Conservation (phyloP, 139 green algal species). For the Nannochloris sp. region DNA sequence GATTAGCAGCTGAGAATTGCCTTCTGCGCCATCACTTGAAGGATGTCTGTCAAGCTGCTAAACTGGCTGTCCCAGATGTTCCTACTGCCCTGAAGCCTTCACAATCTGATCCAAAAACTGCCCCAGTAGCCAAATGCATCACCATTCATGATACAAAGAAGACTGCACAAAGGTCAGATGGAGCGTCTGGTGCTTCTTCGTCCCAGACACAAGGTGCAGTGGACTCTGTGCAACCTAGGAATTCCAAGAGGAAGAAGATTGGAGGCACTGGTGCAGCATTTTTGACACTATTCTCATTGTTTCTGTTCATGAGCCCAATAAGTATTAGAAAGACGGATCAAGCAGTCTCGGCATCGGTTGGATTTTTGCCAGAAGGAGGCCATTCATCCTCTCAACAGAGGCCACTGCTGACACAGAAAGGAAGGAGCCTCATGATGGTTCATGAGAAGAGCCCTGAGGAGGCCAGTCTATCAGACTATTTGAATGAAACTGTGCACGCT, state of each 20-base stretch:
- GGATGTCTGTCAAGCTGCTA: slow-evolving; percentile 15
- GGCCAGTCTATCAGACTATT: not conserved
- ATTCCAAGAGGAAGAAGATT: slow-evolving; percentile 14
- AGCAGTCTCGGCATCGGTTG: not conserved
- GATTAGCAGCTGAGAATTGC: slow-evolving; percentile 51
- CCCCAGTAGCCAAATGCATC: not conserved
- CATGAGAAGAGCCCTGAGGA: not conserved
- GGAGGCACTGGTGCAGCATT: slow-evolving; percentile 27
- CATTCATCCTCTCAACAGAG: not conserved
- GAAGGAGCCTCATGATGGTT: not conserved
- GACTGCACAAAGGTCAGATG: not conserved
- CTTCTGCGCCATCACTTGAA: slow-evolving; percentile 42
- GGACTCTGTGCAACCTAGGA: not conserved
- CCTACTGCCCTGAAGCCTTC: slow-evolving; percentile 1
- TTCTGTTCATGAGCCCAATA: slow-evolving; percentile 34
- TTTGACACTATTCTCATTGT: slow-evolving; percentile 41
- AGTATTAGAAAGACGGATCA: not conserved
- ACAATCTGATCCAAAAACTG: not conserved
- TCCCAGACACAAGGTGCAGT: not conserved
- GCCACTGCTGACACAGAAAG: not conserved
- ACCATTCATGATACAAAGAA: too few relatives aligned
- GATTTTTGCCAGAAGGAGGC: not conserved
- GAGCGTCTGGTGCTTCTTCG: not conserved
- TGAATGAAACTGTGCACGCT: slow-evolving; percentile 12
- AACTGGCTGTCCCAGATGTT: not conserved